phyloP scores from a whole-genome alignment of 2,329 filamentous ascomycete genomes.

The Trichoderma sp. region DNA sequence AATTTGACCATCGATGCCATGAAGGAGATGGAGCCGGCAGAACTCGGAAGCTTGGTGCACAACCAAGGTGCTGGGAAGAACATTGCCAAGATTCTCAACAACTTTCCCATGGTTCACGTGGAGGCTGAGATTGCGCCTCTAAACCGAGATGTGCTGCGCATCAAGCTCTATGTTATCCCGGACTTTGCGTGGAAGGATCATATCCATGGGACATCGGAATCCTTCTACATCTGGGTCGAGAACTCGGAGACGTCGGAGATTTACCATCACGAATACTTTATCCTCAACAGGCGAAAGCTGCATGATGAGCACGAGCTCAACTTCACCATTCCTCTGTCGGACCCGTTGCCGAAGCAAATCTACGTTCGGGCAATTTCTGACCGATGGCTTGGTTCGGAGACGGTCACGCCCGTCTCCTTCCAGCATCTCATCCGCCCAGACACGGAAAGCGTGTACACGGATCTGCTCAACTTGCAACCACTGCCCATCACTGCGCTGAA shows the following conservation, averaged over 20 bases:
- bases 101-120: constrained; percentile 88
- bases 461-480: constrained; percentile 88
- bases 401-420: constrained; percentile 92
- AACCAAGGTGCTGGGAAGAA: constrained; percentile 85
- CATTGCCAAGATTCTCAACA: constrained; percentile 78
- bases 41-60: constrained; percentile 89
- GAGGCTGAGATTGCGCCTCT: constrained; percentile 94
- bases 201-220: constrained; percentile 90
- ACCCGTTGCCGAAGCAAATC: constrained; percentile 92
- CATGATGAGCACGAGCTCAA: constrained; percentile 97
- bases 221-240: constrained; percentile 99
- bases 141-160: constrained; percentile 91
- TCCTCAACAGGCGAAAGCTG: constrained; percentile 84
- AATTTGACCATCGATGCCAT: constrained; percentile 76
- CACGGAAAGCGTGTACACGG: constrained; percentile 95
- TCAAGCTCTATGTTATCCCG: constrained; percentile 81
- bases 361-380: constrained; percentile 95
- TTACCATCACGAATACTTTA: constrained; percentile 97
- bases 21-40: constrained; percentile 88
- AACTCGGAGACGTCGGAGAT: constrained; percentile 98
- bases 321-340: constrained; percentile 93
- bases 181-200: constrained; percentile 96
- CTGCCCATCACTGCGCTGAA: constrained; percentile 84
- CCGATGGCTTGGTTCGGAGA: constrained; percentile 94
- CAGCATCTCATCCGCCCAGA: constrained; percentile 97